Base-by-base conservation (phyloP, 805 yeast species). In the Candida jianshihensis region DNA sequence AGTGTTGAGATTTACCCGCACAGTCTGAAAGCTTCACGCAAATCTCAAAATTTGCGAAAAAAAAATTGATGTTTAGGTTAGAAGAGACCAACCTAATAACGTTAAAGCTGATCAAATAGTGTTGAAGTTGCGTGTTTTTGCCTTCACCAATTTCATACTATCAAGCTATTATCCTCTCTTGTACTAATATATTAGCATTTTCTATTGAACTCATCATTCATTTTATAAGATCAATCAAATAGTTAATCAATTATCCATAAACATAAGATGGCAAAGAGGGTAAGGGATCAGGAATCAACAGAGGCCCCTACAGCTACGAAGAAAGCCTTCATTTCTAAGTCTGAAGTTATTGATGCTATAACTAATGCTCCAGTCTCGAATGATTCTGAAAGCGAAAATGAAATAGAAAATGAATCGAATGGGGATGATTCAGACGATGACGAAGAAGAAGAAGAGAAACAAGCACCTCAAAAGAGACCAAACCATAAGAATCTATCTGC, bases 401-500 rank as follows among this genome's bases (percentile, higher is more conserved):
- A 24, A 9, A 40, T 30, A 18, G 35, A 19, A 37, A 24, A 44
- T 35, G 12, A 38, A 7, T 49, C 42, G 18, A 53, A 51, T 16
- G 55, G 46, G 12, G 59, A 53, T 10, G 60, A 48, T 15, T 53
- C 48, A 15, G 62, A 51, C 10, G 62, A 49, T 9, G 56, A 47
- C 6, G 51, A 49, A 13, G 46, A 46, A 16, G 51, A 44, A 8
- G 30, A 30, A 8, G 30, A 27, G 9, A 47, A 21, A 35, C 36
- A 58, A 34, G 65, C 66, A 44, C 32, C 36, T 13, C n/a, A n/a
- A n/a, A 18, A 15, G 14, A 38, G 21, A 29, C 17, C 28, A 20
- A 31, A 26, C 16, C 19, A 27, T 15, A 34, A 33, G 19, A 35
- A 27, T 9, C 50, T 77, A 18, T 64, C 83, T 0, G 78, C 92